Conservation (phyloP, 495 filamentous ascomycete species). For the Trichoderma reesei region DNA sequence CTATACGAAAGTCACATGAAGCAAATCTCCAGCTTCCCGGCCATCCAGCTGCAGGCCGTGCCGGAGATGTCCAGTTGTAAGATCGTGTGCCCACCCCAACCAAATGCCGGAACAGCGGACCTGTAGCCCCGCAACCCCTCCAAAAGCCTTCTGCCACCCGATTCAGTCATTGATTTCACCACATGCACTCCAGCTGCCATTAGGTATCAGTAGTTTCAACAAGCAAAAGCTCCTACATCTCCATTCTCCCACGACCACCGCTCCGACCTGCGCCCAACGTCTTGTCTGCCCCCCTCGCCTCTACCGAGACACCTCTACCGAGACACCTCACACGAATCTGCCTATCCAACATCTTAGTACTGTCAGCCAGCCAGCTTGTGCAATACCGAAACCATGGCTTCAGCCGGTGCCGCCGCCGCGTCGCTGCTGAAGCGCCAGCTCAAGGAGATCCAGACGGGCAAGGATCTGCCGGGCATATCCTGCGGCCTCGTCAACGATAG, state of each 20-base stretch:
- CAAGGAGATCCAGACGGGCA: slow-evolving; percentile 85
- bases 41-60: neutral
- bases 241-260: no score
- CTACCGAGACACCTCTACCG: no score
- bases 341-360: neutral
- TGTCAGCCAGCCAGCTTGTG: neutral
- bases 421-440: slow-evolving; percentile 74
- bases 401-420: slow-evolving; percentile 41
- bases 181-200: no score
- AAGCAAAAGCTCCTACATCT: no score
- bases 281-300: no score
- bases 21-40: neutral
- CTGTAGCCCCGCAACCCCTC: neutral
- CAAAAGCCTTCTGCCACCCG: neutral
- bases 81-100: neutral
- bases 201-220: no score
- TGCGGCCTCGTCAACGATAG: slow-evolving; percentile 73
- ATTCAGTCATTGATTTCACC: neutral
- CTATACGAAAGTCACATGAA: neutral
- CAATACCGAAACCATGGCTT: slow-evolving; percentile 8
- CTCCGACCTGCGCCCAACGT: no score
- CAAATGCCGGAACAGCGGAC: neutral
- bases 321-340: neutral
- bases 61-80: neutral
- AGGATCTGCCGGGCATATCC: slow-evolving; percentile 87